Conservation (phyloP, 345 rosid genomes). For the Syzygium aqueum region DNA sequence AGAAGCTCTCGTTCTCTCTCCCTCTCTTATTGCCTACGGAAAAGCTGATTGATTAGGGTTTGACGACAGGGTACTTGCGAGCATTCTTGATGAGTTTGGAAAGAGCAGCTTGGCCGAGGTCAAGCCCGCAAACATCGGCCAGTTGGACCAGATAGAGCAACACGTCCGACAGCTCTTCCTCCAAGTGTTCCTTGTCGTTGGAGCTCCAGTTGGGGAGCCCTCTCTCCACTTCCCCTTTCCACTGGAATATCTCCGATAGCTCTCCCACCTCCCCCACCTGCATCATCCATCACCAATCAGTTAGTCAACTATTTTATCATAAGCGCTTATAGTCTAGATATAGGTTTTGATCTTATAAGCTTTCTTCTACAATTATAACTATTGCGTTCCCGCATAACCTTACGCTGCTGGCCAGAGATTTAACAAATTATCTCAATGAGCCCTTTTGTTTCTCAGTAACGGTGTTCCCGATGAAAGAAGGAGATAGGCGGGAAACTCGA, state of each 20-base stretch:
- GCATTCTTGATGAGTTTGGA: slow-evolving; percentile 38
- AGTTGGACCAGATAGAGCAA: slow-evolving; percentile 46
- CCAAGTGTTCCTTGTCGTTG: slow-evolving; percentile 45
- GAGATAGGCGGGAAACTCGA: neutral
- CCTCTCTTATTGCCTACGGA: neutral
- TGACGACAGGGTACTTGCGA: slow-evolving; percentile 26
- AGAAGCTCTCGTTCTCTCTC: neutral
- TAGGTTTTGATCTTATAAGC: neutral
- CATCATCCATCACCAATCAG: neutral
- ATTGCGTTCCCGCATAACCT: neutral
- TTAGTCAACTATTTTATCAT: neutral
- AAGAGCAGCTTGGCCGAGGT: slow-evolving; percentile 56
- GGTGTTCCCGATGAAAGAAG: neutral
- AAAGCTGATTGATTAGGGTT: neutral
- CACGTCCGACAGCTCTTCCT: slow-evolving; percentile 58
- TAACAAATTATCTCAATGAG: neutral
- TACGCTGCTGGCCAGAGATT: neutral
- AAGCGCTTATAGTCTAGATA: neutral
- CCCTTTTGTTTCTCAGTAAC: too few species aligned
- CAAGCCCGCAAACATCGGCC: slow-evolving; percentile 53
- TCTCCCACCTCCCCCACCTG: slow-evolving; percentile 80
- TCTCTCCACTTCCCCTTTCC: slow-evolving; percentile 62
- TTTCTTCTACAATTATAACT: neutral
- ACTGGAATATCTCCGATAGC: slow-evolving; percentile 50
- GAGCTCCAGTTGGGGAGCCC: slow-evolving; percentile 49